phyloP scores from a whole-genome alignment of 2,329 filamentous ascomycete genomes.

The Colletotrichum magnum region DNA sequence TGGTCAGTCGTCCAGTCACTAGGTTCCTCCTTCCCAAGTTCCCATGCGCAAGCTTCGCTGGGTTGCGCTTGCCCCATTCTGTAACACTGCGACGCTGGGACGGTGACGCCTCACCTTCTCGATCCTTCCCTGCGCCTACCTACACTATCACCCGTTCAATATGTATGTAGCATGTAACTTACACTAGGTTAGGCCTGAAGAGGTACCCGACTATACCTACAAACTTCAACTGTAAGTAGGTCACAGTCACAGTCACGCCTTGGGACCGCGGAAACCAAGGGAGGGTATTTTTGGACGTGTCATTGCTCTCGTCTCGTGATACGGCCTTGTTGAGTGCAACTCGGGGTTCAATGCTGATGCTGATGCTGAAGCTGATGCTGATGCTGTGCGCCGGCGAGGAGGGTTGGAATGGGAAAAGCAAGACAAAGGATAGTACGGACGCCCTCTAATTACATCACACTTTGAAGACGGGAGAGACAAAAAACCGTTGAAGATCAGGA shows the following conservation, averaged over 20 bases:
- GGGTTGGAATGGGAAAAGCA: background rate
- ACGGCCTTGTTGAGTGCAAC: background rate
- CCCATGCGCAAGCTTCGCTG: slow-evolving; percentile 7
- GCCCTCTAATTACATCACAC: background rate
- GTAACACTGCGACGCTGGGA: slow-evolving; percentile 39
- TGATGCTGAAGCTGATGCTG: no score
- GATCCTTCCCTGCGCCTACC: slow-evolving; percentile 17
- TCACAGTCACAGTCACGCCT: slow-evolving; percentile 7
- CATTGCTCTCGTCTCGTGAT: slow-evolving; percentile 15
- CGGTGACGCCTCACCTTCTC: slow-evolving; percentile 30
- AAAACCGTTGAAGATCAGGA: background rate
- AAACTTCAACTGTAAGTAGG: no score
- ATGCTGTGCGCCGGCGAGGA: no score
- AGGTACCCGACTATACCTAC: no score
- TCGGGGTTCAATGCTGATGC: background rate
- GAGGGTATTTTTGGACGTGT: slow-evolving; percentile 37
- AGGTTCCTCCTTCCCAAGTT: no score
- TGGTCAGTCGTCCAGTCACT: no score
- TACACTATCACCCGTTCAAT: no score
- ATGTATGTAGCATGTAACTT: no score
- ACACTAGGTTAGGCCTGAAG: no score
- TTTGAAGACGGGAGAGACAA: background rate
- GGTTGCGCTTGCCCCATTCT: slow-evolving; percentile 34
- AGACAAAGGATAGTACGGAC: slow-evolving; percentile 1
- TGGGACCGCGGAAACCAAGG: background rate